Percentiles rank a stretch among this genome's conserved stretches.
These are phyloP conservation scores for Nepenthes mirabilis DNA, from an alignment of 148 eudicot species.

Conservation along the genomic window DNA sequence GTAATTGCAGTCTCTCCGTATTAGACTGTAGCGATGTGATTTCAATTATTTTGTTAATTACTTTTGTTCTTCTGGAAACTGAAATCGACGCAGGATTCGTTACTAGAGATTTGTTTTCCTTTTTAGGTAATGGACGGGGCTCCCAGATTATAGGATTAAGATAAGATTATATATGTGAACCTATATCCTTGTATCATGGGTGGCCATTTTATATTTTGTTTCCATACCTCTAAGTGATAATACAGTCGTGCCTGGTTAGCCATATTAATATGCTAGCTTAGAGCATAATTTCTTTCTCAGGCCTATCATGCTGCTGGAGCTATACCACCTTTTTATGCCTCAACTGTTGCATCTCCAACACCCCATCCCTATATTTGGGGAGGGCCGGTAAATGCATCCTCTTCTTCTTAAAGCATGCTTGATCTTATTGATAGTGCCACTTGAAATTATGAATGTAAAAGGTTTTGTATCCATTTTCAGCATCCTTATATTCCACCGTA, in stretches of 20 bases:
- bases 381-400: constrained; percentile 41
- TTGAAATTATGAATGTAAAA: not conserved
- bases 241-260: not conserved
- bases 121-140: no score
- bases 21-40: no score
- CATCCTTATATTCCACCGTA: constrained; percentile 68
- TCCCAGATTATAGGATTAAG: no score
- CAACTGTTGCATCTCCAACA: constrained; percentile 59
- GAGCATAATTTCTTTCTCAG: constrained; percentile 17
- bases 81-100: no score
- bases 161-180: no score
- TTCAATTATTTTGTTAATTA: no score
- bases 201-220: no score
- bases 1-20: no score
- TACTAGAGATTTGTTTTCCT: no score
- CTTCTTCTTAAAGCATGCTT: not conserved
- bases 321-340: constrained; percentile 58
- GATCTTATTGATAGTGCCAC: not conserved
- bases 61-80: no score
- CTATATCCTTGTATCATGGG: no score
- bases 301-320: constrained; percentile 68
- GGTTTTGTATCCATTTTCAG: constrained; percentile 18
- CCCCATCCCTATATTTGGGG: constrained; percentile 87
- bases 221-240: not conserved
- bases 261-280: not conserved